Conservation (phyloP, 257 asterid genomes). For the Solanum ossicruentum region DNA sequence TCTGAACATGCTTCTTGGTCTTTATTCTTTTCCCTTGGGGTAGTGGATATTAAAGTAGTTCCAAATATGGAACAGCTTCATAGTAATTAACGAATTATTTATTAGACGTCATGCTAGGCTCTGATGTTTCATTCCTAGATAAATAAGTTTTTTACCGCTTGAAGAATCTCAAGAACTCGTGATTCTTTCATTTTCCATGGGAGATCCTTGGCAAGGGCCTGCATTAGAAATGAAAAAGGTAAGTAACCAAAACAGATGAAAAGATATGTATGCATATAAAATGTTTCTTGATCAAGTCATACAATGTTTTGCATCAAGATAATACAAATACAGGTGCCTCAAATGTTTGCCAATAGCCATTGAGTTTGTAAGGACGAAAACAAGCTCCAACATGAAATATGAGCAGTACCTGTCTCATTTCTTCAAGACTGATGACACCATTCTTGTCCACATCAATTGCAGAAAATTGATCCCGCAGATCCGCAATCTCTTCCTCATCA, state of each 20-base stretch:
- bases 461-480: slow-evolving; percentile 74
- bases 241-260: background rate
- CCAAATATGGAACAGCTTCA: background rate
- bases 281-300: background rate
- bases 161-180: slow-evolving; percentile 67
- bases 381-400: background rate
- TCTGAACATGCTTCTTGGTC: background rate
- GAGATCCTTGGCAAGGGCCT: slow-evolving; percentile 88
- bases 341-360: background rate
- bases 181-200: slow-evolving; percentile 90
- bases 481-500: slow-evolving; percentile 66
- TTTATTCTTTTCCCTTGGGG: background rate
- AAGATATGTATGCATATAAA: background rate
- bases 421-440: slow-evolving; percentile 76
- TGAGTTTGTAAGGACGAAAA: background rate
- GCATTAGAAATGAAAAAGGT: background rate
- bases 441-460: slow-evolving; percentile 81
- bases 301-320: background rate
- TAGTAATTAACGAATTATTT: background rate
- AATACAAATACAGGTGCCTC: background rate
- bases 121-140: background rate
- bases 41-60: background rate
- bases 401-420: slow-evolving; percentile 71
- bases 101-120: background rate
- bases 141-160: slow-evolving; percentile 49